Conservation (phyloP, 805 yeast species). For the Saccharomycopsis sp. region DNA sequence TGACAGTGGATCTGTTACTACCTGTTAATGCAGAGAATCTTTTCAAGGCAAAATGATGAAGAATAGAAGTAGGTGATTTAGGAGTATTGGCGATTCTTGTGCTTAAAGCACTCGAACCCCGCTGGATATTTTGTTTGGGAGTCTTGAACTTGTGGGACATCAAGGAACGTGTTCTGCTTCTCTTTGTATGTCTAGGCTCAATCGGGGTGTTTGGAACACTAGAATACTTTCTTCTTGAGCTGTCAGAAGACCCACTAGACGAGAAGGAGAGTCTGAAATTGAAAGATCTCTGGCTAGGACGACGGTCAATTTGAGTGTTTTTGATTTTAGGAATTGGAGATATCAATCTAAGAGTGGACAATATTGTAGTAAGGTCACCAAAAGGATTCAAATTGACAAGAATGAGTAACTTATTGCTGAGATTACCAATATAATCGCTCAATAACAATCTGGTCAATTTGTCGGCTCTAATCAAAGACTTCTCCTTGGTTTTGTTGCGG, state of each 20-base stretch:
- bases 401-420: slow-evolving; percentile 28
- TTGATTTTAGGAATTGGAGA: slow-evolving; percentile 21
- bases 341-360: slow-evolving; percentile 28
- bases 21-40: neutral
- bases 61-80: neutral
- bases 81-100: slow-evolving; percentile 2
- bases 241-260: neutral
- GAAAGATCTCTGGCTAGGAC: slow-evolving; percentile 9
- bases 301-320: slow-evolving; percentile 1
- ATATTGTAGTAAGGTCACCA: slow-evolving; percentile 32
- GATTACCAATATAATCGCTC: slow-evolving; percentile 35
- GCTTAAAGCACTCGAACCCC: slow-evolving; percentile 1
- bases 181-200: slow-evolving; percentile 1
- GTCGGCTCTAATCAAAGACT: slow-evolving; percentile 40
- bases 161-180: neutral
- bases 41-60: slow-evolving; percentile 1
- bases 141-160: neutral
- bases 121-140: neutral
- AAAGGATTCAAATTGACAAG: slow-evolving; percentile 35
- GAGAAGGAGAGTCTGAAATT: slow-evolving; percentile 5
- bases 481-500: slow-evolving; percentile 26
- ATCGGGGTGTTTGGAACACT: neutral
- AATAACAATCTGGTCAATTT: slow-evolving; percentile 44
- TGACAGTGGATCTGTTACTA: neutral
- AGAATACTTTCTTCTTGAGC: neutral